phyloP scores from a whole-genome alignment of 495 filamentous ascomycete genomes.

The Penicillium silybi region DNA sequence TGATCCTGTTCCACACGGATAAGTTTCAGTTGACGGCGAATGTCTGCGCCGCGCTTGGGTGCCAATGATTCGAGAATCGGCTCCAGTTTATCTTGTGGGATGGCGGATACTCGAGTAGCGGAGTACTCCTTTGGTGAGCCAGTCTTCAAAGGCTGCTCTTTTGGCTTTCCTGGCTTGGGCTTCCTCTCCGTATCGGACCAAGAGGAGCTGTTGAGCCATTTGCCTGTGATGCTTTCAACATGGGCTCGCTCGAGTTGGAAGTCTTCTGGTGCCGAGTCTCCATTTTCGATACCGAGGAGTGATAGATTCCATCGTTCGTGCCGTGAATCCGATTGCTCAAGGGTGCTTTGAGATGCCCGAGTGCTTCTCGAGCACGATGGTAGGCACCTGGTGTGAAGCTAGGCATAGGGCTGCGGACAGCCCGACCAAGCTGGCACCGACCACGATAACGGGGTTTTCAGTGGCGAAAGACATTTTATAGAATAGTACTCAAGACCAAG shows the following conservation, averaged over 20 bases:
- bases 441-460: conserved; percentile 20
- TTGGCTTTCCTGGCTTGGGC: not conserved
- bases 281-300: conserved; percentile 23
- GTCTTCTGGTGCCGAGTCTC: conserved; percentile 19
- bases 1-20: conserved; percentile 17
- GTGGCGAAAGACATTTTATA: not conserved
- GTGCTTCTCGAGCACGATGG: conserved; percentile 32
- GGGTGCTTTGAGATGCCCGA: conserved; percentile 25
- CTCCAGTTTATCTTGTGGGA: conserved; percentile 31
- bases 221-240: conserved; percentile 26
- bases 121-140: conserved; percentile 12
- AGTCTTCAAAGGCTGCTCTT: not conserved
- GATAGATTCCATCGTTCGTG: conserved; percentile 37
- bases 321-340: conserved; percentile 29
- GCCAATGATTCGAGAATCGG: conserved; percentile 23
- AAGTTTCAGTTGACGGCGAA: conserved; percentile 17
- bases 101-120: conserved; percentile 15
- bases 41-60: conserved; percentile 25
- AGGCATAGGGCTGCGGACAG: conserved; percentile 30
- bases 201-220: conserved; percentile 24
- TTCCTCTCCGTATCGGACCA: conserved; percentile 21
- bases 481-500: not conserved
- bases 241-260: conserved; percentile 22
- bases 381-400: conserved; percentile 17
- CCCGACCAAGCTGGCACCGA: conserved; percentile 32